These are phyloP conservation scores for Tylopilus sp. DNA, from an alignment of 768 basidiomycete genomes.

Conservation along the genomic window DNA sequence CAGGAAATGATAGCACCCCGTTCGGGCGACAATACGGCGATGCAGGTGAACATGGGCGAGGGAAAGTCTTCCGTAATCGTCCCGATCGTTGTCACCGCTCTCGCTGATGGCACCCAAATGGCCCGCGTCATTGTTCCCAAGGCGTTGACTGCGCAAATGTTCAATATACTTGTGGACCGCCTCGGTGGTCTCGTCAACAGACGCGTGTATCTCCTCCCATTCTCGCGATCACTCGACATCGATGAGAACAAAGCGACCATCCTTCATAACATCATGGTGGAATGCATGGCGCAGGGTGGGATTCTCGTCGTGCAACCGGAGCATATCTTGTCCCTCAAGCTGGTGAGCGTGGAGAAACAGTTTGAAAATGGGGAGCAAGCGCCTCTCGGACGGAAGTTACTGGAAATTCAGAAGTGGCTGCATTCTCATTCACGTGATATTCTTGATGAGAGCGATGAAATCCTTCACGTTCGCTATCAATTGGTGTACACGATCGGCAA, in stretches of 20 bases:
- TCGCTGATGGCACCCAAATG: conserved; percentile 42
- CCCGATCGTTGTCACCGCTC: conserved; percentile 37
- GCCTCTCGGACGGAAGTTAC: conserved; percentile 14
- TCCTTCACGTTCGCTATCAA: not conserved
- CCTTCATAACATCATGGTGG: conserved; percentile 33
- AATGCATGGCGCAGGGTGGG: conserved; percentile 39
- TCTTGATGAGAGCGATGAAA: conserved; percentile 30
- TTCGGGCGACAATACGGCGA: conserved; percentile 33
- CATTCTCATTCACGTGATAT: conserved; percentile 21
- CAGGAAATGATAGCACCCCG: conserved; percentile 44
- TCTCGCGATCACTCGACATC: conserved; percentile 38
- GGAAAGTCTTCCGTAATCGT: conserved; percentile 48
- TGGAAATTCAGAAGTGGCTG: conserved; percentile 28
- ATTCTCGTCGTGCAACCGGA: conserved; percentile 51
- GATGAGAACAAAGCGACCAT: conserved; percentile 9
- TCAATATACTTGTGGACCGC: conserved; percentile 41
- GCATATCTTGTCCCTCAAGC: conserved; percentile 47
- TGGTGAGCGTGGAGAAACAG: conserved; percentile 42
- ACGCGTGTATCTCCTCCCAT: conserved; percentile 47
- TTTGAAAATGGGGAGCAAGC: not conserved
- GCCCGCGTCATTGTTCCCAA: conserved; percentile 49
- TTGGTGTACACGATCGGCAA: conserved; percentile 22
- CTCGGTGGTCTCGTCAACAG: conserved; percentile 44
- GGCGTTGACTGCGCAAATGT: conserved; percentile 44
- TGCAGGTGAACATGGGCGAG: conserved; percentile 59